Percentiles rank a stretch among this genome's conserved stretches.
phyloP scores from a whole-genome alignment of 495 filamentous ascomycete genomes.

The Venustampulla echinocandica region DNA sequence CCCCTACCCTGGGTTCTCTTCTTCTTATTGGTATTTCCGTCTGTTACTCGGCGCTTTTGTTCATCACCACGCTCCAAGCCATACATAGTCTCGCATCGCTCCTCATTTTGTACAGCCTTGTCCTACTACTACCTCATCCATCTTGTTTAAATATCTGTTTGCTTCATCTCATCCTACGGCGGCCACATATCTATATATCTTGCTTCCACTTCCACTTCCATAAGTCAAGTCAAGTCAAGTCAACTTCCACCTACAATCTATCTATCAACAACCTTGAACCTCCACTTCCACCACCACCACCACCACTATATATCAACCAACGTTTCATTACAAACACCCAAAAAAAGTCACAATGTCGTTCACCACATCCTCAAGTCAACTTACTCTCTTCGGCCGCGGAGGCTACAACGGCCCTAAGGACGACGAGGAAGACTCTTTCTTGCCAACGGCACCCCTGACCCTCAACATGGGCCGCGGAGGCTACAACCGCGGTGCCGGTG shows the following conservation, averaged over 20 bases:
- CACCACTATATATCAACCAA: background rate
- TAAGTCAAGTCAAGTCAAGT: background rate
- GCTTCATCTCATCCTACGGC: background rate
- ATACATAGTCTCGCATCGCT: background rate
- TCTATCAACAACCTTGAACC: background rate
- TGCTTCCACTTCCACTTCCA: background rate
- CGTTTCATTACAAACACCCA: background rate
- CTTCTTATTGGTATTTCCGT: background rate
- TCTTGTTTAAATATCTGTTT: background rate
- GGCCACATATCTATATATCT: background rate
- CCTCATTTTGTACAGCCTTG: background rate
- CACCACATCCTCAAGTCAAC: background rate
- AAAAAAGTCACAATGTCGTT: slow-evolving; percentile 14
- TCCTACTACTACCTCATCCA: background rate
- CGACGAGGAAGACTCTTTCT: slow-evolving; percentile 25
- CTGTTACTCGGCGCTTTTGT: background rate
- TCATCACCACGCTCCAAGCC: background rate
- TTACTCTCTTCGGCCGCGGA: slow-evolving; percentile 25
- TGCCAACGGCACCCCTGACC: background rate
- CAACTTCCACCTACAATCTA: no score
- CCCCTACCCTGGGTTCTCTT: background rate
- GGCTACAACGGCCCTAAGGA: slow-evolving; percentile 30
- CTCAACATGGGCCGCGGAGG: slow-evolving; percentile 23
- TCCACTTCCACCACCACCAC: background rate
- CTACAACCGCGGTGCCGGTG: slow-evolving; percentile 17